Conservation (phyloP, 139 green algal genomes). For the Astrephomene gubernaculifera region DNA sequence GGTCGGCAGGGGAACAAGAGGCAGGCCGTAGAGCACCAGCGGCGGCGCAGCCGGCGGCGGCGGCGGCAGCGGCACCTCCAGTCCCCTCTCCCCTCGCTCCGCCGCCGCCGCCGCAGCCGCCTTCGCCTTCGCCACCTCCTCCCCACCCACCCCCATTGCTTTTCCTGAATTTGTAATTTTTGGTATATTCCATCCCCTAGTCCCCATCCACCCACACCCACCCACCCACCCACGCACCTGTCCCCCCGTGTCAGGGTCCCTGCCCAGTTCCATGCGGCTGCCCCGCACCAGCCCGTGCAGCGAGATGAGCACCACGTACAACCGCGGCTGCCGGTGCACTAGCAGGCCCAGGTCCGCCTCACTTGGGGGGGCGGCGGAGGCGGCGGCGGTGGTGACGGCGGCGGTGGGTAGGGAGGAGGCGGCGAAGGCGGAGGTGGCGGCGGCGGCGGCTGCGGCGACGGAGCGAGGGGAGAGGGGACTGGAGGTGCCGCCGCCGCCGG, state of each 20-base stretch:
- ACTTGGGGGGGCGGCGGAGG: neutral
- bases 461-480: neutral
- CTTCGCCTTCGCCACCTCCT: too few species aligned
- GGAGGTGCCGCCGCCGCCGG: neutral
- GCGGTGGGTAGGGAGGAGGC: too few species aligned
- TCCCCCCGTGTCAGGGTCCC: constrained; percentile 93
- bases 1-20: neutral
- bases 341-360: constrained; percentile 41
- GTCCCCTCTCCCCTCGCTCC: neutral
- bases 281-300: constrained; percentile 94
- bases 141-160: neutral
- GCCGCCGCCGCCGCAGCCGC: neutral
- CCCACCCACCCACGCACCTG: constrained; percentile 66
- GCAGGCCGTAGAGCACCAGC: too few species aligned
- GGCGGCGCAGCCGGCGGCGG: too few species aligned
- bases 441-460: neutral
- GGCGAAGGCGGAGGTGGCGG: neutral
- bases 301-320: constrained; percentile 90
- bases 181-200: too few species aligned
- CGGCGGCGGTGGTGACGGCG: neutral
- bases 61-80: too few species aligned
- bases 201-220: neutral
- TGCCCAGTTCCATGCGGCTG: constrained; percentile 93
- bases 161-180: too few species aligned
- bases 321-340: constrained; percentile 54